Base-by-base conservation (phyloP, 345 rosid genomes). In the Eutrema yunnanense region DNA sequence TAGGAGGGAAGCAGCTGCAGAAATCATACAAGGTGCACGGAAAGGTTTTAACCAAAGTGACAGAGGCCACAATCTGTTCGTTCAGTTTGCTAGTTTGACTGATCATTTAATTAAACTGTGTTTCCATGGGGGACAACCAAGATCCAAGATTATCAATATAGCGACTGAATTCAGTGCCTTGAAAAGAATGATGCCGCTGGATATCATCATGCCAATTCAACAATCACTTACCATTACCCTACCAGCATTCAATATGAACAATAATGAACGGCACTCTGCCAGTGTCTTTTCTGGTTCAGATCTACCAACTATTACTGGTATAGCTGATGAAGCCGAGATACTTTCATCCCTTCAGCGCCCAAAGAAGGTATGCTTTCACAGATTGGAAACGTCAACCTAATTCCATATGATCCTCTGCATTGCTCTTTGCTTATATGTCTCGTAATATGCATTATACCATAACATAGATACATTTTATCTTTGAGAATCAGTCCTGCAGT, bases 331-430 rank as follows among this genome's bases (percentile, higher is more conserved):
- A 81, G 97, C 96, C 38, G 96, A 94, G 87, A 92, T 94, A 81
- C 99, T 94, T 79, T 91, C 96, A 36, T 94, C 97, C 71, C 96
- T 89, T 77, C 99, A 94, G 84, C 82, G 86, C 46, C 97, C 99
- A 36, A 94, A 94, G 81, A 91, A 89, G 80, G 99, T 89, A 81
- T 4, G 82, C 26, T 47, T 52, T 32, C 19, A 59, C 27, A 4
- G 40, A 59, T n/a, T 29, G 40, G n/a, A 58, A 60, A 36, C 14
- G 7, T 43, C 37, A 41, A 7, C 72, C 29, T 26, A 64, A 43
- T 71, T 50, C 57, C 53, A 22, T 42, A 3, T 13, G 46, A 30
- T 49, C 11, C 44, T 7, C 22, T 42, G 40, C 52, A 34, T 27
- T 71, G 65, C 32, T 74, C 66, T 61, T 33, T 19, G 69, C 62